These are phyloP conservation scores for Rhododendron williamsianum DNA, from an alignment of 148 eudicot species.

Conservation along the genomic window DNA sequence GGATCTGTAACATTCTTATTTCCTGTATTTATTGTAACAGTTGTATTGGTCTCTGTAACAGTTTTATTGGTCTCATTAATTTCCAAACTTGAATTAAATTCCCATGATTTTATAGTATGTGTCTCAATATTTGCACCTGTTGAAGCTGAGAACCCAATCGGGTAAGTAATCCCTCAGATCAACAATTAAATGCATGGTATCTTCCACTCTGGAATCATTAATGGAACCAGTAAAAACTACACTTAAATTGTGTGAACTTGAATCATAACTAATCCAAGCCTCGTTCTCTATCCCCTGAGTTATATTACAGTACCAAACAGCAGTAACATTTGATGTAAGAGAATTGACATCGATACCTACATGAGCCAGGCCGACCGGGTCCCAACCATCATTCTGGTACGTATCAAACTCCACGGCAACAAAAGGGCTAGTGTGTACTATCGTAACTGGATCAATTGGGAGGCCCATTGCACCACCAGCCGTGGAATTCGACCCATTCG, in stretches of 20 bases:
- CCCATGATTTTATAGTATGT: slow-evolving; percentile 6
- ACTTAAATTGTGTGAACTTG: background rate
- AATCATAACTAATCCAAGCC: background rate
- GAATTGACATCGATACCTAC: slow-evolving; percentile 1
- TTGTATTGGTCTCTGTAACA: too few species aligned
- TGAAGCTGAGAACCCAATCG: background rate
- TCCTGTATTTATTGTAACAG: too few species aligned
- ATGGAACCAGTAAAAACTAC: background rate
- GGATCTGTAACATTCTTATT: too few species aligned
- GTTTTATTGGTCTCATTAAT: background rate
- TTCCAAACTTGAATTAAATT: slow-evolving; percentile 8
- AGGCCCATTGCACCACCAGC: too few species aligned
- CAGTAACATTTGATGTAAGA: background rate
- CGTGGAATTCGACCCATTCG: too few species aligned
- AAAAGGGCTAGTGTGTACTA: accelerated
- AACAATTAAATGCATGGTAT: background rate
- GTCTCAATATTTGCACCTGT: background rate
- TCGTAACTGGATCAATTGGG: too few species aligned
- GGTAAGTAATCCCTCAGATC: background rate
- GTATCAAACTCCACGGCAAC: too few species aligned
- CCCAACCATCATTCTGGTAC: too few species aligned
- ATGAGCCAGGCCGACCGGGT: background rate
- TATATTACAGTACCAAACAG: background rate
- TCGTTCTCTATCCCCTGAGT: background rate
- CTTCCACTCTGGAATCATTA: background rate